Evolutionary conservation across 1,284 basidiomycete genomes (phyloP).

Genomic region (Erythrobasidium hasegawianum): DNA sequence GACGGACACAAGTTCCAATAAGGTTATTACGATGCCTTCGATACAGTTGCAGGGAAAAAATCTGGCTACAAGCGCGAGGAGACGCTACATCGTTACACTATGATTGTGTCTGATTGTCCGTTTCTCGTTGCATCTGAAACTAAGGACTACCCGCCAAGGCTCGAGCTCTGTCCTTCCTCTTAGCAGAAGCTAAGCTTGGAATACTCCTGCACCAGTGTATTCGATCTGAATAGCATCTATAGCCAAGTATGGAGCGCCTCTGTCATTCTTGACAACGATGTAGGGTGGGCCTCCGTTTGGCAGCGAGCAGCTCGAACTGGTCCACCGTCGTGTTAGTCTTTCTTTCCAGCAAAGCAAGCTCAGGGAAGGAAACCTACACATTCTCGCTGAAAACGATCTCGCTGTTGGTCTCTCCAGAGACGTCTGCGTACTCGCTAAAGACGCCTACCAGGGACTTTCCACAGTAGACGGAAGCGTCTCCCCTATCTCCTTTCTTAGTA

Average conservation of each 20-base stretch:
- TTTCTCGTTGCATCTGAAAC: too few species aligned
- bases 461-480: neutral
- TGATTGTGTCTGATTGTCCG: too few species aligned
- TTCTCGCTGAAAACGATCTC: neutral
- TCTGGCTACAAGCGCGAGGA: too few species aligned
- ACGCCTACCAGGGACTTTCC: neutral
- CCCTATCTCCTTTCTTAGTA: neutral
- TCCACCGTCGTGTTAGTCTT: too few species aligned
- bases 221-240: neutral
- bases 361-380: neutral
- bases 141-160: too few species aligned
- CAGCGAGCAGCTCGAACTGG: neutral
- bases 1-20: too few species aligned
- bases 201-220: neutral
- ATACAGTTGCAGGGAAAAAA: too few species aligned
- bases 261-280: conserved; percentile 2
- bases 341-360: too few species aligned
- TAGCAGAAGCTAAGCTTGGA: too few species aligned
- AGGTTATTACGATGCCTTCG: too few species aligned
- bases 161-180: too few species aligned
- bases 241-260: neutral
- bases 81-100: too few species aligned
- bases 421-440: neutral
- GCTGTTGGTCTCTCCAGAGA: neutral
- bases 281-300: neutral